A percentile compares a stretch with the other conserved stretches of the same genome.
These are phyloP conservation scores for Nitzschia inconspicua DNA, from an alignment of 108 stramenopile species.

Conservation along the genomic window DNA sequence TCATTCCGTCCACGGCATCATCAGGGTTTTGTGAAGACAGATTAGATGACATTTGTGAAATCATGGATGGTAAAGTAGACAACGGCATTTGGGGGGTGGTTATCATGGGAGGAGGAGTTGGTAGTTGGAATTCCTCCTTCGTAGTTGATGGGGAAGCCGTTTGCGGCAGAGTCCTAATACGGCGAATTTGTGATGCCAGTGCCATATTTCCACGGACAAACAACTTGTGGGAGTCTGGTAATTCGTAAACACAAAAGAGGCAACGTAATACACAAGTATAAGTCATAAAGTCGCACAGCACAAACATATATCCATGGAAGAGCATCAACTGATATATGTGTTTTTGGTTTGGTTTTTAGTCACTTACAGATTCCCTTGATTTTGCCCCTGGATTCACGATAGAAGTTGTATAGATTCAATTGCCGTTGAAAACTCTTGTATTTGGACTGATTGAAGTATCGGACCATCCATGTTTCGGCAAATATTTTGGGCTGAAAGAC, in stretches of 20 bases:
- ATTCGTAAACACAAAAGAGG: neutral
- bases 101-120: too few species aligned
- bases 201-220: conserved; percentile 11
- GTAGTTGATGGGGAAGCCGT: neutral
- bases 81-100: neutral
- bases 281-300: neutral
- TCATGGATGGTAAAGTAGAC: neutral
- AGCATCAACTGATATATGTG: neutral
- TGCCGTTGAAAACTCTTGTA: conserved; percentile 23
- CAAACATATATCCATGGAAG: neutral
- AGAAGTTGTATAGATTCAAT: conserved; percentile 15
- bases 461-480: neutral
- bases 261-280: neutral
- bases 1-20: too few species aligned
- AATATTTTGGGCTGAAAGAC: conserved; percentile 10
- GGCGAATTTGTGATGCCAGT: neutral
- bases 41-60: neutral
- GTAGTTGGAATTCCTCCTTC: too few species aligned
- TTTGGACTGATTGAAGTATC: conserved; percentile 16
- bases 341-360: neutral
- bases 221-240: conserved; percentile 11
- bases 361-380: conserved; percentile 21
- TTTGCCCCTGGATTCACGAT: neutral
- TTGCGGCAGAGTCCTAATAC: neutral
- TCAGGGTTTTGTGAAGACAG: too few species aligned